Evolutionary conservation across 768 basidiomycete genomes (phyloP), one percentile per base, ranked within the genome.

Genomic region (Amanita phalloides): DNA sequence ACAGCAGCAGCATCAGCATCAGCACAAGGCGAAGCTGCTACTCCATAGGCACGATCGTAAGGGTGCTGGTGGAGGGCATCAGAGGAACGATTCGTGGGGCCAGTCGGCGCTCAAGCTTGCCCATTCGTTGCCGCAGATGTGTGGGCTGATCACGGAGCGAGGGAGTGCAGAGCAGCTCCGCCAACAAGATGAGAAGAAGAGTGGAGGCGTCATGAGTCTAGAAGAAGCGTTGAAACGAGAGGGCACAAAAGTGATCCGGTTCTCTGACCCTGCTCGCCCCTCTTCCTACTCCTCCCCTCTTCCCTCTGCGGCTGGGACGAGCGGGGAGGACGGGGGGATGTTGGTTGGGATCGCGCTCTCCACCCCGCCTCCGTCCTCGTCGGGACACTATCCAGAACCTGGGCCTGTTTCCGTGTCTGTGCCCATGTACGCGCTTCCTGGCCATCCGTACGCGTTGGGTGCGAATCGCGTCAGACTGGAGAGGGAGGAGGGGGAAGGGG

Each of bases 51-150:
- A 52, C 21, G 49, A 50, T 36, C 42, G 51, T 0, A 45, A 23
- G 35, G 44, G n/a, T 14, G 13, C 51, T 1, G 5, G 7, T n/a
- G 30, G 21, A 35, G 21, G 26, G 23, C 64, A 58, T 54, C 72
- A 72, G 13, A 62, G 71, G 43, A 66, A 64, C 33, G 71, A 71
- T 28, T 77, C 75, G 6, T 71, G 70, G 68, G 64, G 69, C 8
- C 70, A 71, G 37, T 64, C 69, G 5, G 72, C 71, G 44, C 55
- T 71, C 23, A 72, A 70, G 62, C 62, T 68, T 53, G 70, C 69
- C 7, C 71, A 70, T 45, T 61, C 65, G 25, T 61, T 67, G 9
- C 62, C 55, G 8, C 56, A 59, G 20, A 55, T 64, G 11, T 66
- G 65, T 54, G 64, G 64, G 11, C 46, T 63, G 44, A 49, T 54